A percentile compares a stretch with the other conserved stretches of the same genome.
These are phyloP conservation scores for Eucalyptus cloeziana DNA, from an alignment of 345 rosid genomes.

Conservation along the genomic window DNA sequence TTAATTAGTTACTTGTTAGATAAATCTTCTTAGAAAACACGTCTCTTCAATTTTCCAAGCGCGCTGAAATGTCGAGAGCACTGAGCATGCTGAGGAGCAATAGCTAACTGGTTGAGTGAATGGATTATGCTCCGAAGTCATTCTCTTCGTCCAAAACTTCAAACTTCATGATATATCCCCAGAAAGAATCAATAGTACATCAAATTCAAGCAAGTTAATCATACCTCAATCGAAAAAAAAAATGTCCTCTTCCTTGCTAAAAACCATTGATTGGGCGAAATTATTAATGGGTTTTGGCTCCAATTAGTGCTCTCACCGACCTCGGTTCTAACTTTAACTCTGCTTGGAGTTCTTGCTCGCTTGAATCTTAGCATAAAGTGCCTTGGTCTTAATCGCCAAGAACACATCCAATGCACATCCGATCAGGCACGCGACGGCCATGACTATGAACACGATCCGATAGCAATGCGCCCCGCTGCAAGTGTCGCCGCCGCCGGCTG, in stretches of 20 bases:
- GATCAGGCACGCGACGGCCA: conserved; percentile 51
- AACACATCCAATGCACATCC: conserved; percentile 68
- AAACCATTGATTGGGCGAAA: background rate
- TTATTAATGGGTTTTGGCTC: background rate
- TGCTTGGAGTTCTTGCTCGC: conserved; percentile 35
- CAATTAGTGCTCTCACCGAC: background rate
- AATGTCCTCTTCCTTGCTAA: background rate
- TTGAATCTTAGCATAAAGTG: conserved; percentile 42
- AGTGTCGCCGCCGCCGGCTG: conserved; percentile 76
- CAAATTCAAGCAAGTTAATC: background rate
- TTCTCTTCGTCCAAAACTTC: background rate
- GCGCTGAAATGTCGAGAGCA: background rate
- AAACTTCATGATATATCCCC: background rate
- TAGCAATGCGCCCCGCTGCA: conserved; percentile 90
- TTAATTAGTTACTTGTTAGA: background rate
- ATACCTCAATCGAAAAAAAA: background rate
- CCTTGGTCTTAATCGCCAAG: conserved; percentile 51
- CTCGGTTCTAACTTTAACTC: background rate
- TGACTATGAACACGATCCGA: conserved; percentile 56
- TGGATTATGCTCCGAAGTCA: background rate
- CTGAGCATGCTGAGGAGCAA: background rate
- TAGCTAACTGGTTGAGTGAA: background rate
- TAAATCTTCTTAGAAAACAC: background rate
- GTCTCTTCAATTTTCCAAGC: background rate
- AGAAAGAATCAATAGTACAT: background rate